Percentiles rank a stretch among this genome's conserved stretches.
Conservation (phyloP, 805 yeast genomes). For the Grigorovia transvaalensis region DNA sequence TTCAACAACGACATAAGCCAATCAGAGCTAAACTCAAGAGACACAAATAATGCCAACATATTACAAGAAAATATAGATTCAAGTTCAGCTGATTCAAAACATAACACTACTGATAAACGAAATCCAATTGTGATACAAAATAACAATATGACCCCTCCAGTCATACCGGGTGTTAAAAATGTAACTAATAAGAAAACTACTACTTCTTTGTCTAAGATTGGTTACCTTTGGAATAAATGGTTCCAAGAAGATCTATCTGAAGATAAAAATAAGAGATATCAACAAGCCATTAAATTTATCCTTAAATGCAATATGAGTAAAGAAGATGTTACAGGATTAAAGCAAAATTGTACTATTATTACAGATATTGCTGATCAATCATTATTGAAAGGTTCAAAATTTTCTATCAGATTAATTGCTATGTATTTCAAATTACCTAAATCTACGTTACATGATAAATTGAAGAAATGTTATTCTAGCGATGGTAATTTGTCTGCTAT, state of each 20-base stretch:
- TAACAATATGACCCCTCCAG: too few species aligned
- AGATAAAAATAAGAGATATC: not conserved
- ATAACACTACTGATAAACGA: too few species aligned
- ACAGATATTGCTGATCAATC: not conserved
- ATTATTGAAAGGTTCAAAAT: slow-evolving; percentile 1
- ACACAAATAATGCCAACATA: too few species aligned
- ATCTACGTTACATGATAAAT: slow-evolving; percentile 17
- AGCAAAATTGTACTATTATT: not conserved
- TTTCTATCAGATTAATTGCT: slow-evolving; percentile 19
- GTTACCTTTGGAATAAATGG: not conserved
- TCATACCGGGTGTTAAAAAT: not conserved
- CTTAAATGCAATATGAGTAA: not conserved
- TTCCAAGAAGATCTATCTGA: not conserved
- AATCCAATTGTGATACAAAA: too few species aligned
- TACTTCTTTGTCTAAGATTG: not conserved
- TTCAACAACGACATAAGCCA: not conserved
- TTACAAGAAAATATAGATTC: too few species aligned
- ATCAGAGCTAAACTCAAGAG: not conserved
- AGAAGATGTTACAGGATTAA: not conserved
- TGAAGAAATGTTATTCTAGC: not conserved
- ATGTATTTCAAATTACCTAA: slow-evolving; percentile 19
- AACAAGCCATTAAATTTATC: not conserved
- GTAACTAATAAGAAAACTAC: not conserved
- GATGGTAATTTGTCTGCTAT: not conserved
- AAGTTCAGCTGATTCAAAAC: too few species aligned